Evolutionary conservation across 495 filamentous ascomycete species (phyloP), one percentile per base, ranked within the genome.

Genomic region (Penicillium canescens): DNA sequence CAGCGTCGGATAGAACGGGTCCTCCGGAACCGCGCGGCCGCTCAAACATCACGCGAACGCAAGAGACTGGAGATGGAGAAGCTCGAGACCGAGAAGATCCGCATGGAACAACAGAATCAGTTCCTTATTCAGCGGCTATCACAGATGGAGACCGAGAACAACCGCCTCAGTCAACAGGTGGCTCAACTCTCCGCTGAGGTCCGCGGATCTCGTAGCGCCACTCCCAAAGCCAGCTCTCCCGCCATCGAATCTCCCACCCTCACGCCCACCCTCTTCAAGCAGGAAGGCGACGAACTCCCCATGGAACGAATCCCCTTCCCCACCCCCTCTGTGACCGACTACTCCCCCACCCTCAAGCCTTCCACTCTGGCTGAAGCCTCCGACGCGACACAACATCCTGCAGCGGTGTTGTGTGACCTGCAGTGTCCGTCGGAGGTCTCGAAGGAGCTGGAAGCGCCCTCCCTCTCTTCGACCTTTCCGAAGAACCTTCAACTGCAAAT

Each of bases 401-500:
- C 94, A 80, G 93, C 82, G 91, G 86, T 96, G 92, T 96, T 97
- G 93, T 97, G 90, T 81, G 94, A 93, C 94, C 94, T 96, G 94
- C 94, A 87, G 94, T 98, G 94, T 97, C 94, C 84, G 86, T 92
- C 86, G 82, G 78, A 73, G 77, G 80, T 78, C 76, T 80, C 86
- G 82, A 83, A 71, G 78, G 73, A 72, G 65, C 66, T 57, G 78
- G 70, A 68, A 70, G 69, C 71, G 71, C 79, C 69, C 63, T 80
- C 74, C 67, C 75, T 66, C 73, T 79, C 67, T 77, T 82, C 70
- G 70, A 80, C 70, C 70, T 81, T 75, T 64, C 68, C 74, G 56
- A 71, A 75, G 67, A 78, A 49, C 48, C 61, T 72, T 52, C 67
- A 48, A 51, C 65, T 70, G 54, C 70, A 69, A 63, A 69, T 68